Conservation (phyloP, 352 stramenopile species). For the Phytophthora pinifolia region DNA sequence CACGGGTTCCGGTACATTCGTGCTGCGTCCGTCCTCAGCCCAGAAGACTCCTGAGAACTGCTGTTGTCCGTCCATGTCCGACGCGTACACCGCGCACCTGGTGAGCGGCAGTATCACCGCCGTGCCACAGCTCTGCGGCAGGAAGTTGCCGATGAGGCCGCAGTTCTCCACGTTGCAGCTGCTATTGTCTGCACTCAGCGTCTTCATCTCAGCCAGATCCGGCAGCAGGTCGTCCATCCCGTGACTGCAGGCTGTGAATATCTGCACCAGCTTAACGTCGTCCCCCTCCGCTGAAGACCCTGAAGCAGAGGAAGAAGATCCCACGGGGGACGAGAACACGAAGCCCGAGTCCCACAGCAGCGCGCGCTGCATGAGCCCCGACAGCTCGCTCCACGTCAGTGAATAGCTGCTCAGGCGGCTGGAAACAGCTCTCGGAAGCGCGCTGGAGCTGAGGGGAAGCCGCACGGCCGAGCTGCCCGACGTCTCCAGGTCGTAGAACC, state of each 20-base stretch:
- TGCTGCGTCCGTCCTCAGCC: conserved; percentile 62
- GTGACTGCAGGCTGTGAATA: conserved; percentile 55
- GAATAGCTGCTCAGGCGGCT: conserved; percentile 30
- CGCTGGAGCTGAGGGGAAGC: conserved; percentile 36
- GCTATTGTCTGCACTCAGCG: conserved; percentile 20
- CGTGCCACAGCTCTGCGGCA: conserved; percentile 36
- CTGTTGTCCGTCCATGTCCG: conserved; percentile 31
- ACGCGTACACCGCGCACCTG: conserved; percentile 46
- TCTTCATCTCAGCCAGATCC: conserved; percentile 38
- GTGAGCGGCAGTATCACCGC: conserved; percentile 30
- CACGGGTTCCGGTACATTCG: conserved; percentile 46
- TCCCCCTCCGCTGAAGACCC: conserved; percentile 12
- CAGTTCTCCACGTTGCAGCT: conserved; percentile 35
- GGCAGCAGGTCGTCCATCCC: conserved; percentile 66
- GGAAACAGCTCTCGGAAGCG: conserved; percentile 35
- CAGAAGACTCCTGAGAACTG: conserved; percentile 47
- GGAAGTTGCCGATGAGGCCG: conserved; percentile 40
- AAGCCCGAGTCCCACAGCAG: conserved; percentile 74
- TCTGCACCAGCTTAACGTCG: conserved; percentile 43
- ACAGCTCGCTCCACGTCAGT: conserved; percentile 43
- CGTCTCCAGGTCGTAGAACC: conserved; percentile 46
- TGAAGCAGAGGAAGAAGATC: conserved; percentile 5
- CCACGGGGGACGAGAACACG: conserved; percentile 38
- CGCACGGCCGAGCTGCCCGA: conserved; percentile 22
- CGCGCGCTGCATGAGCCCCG: conserved; percentile 65